These are phyloP conservation scores for Agrostemma githago DNA, from an alignment of 148 eudicot genomes.

Conservation along the genomic window DNA sequence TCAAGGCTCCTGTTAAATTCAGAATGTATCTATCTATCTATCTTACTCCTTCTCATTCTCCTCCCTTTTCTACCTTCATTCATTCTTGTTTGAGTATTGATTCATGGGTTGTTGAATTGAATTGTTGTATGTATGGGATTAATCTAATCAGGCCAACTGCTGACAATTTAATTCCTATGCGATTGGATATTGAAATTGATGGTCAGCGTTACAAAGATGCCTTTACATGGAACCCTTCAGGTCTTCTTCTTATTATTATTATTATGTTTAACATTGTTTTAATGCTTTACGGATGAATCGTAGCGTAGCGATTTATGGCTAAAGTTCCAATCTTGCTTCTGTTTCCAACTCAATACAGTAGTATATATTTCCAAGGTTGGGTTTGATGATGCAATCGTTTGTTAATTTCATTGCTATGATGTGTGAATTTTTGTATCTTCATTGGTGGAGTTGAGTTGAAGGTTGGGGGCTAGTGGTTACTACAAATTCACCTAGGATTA, in stretches of 20 bases:
- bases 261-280: too few relatives aligned
- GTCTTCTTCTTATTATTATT: constrained; percentile 15
- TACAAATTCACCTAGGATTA: background rate
- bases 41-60: background rate
- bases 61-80: background rate
- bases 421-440: background rate
- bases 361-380: too few relatives aligned
- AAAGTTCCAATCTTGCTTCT: constrained; percentile 10
- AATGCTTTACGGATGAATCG: background rate
- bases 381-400: too few relatives aligned
- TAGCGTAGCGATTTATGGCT: background rate
- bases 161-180: constrained; percentile 81
- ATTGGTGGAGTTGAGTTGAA: background rate
- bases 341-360: background rate
- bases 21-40: constrained; percentile 34
- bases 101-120: background rate
- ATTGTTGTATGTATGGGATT: background rate
- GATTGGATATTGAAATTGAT: constrained; percentile 80
- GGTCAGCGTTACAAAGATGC: constrained; percentile 87
- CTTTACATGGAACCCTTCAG: constrained; percentile 86
- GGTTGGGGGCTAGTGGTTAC: background rate
- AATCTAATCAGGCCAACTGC: constrained; percentile 65
- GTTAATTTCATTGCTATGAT: background rate
- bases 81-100: background rate
- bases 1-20: constrained; percentile 52